Evolutionary conservation across 2,329 filamentous ascomycete species (phyloP).

Genomic region (Catunica adiposa): DNA sequence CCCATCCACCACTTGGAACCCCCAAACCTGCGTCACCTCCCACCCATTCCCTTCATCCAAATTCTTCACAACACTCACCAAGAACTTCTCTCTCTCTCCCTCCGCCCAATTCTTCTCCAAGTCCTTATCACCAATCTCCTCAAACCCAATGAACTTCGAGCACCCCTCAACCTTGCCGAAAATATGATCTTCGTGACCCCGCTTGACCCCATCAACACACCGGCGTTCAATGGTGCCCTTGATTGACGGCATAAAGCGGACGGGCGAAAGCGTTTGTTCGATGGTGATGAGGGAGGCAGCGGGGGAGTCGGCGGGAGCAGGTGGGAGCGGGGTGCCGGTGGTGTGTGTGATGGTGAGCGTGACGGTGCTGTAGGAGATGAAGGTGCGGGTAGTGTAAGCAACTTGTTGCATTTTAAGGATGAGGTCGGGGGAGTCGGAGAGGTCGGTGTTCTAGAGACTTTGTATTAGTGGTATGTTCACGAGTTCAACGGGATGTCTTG

Average conservation of each 20-base stretch:
- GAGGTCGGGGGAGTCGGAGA: constrained; percentile 53
- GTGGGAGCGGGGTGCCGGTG: constrained; percentile 23
- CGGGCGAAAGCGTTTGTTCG: constrained; percentile 51
- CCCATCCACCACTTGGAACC: constrained; percentile 38
- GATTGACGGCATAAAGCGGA: constrained; percentile 30
- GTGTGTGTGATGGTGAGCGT: constrained; percentile 46
- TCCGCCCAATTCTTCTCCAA: constrained; percentile 45
- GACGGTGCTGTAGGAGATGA: constrained; percentile 51
- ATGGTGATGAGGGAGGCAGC: constrained; percentile 50
- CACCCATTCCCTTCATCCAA: constrained; percentile 30
- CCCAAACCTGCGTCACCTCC: constrained; percentile 43
- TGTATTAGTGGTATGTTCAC: not conserved
- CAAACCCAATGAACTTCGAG: constrained; percentile 32
- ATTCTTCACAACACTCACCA: constrained; percentile 47
- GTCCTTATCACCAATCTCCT: constrained; percentile 37
- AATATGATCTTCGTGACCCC: constrained; percentile 59
- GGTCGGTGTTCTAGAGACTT: constrained; percentile 47
- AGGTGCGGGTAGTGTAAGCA: constrained; percentile 56
- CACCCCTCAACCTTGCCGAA: constrained; percentile 56
- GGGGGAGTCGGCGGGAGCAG: constrained; percentile 24
- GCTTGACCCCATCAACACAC: constrained; percentile 33
- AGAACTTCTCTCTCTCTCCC: constrained; percentile 32
- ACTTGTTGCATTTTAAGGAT: constrained; percentile 58
- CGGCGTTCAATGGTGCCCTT: constrained; percentile 44
- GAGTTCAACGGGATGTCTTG: not conserved